Evolutionary conservation across 805 yeast genomes (phyloP).

Genomic region (Candida succiphila): DNA sequence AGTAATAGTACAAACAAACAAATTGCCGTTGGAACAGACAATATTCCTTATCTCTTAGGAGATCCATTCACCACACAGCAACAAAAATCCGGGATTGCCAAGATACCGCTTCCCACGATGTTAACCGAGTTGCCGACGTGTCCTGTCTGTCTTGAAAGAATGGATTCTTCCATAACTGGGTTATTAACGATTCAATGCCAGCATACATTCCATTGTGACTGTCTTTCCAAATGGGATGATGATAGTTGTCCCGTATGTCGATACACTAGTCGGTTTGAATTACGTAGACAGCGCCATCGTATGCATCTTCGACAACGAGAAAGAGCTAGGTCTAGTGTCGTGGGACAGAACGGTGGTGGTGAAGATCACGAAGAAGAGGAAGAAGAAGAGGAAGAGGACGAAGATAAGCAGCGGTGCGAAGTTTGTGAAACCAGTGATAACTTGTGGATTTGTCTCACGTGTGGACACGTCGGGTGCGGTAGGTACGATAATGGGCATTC

Average conservation of each 20-base stretch:
- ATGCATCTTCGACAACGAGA: background rate
- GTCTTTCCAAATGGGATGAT: constrained; percentile 82
- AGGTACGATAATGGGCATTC: constrained; percentile 83
- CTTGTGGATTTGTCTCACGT: constrained; percentile 81
- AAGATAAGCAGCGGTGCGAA: constrained; percentile 34
- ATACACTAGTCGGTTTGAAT: constrained; percentile 40
- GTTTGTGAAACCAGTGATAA: constrained; percentile 51
- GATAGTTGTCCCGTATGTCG: constrained; percentile 89
- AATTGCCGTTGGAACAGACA: constrained; percentile 8
- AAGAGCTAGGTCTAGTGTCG: constrained; percentile 1
- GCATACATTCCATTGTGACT: constrained; percentile 86
- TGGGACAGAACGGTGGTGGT: background rate
- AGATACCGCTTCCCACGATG: background rate
- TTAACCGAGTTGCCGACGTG: constrained; percentile 71
- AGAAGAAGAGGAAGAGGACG: constrained; percentile 9
- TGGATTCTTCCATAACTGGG: constrained; percentile 77
- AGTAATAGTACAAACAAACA: constrained; percentile 4
- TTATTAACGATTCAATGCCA: constrained; percentile 83
- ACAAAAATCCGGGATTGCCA: background rate
- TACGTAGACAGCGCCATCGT: too few relatives aligned
- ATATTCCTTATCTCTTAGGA: constrained; percentile 57
- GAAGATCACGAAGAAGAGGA: background rate
- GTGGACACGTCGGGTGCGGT: constrained; percentile 92
- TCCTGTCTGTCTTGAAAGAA: constrained; percentile 84
- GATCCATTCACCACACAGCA: constrained; percentile 69